Evolutionary conservation across 1,284 basidiomycete species (phyloP), one percentile per base, ranked within the genome.

Genomic region (Ustilago lituana): DNA sequence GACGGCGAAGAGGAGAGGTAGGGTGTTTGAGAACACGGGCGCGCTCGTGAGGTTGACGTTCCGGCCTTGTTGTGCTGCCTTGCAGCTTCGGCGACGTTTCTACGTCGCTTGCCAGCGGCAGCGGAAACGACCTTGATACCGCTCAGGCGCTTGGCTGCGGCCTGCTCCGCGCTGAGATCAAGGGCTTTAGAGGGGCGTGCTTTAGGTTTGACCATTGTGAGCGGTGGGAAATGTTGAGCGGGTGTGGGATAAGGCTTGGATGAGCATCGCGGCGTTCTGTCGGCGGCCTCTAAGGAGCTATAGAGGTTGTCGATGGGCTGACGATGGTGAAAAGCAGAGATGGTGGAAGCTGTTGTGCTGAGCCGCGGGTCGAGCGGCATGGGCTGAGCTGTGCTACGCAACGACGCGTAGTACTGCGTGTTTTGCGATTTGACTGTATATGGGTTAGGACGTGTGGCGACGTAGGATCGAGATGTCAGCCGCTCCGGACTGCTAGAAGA

Each of bases 191-290:
- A n/a, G 6, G 62, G 55, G 2, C 46, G 33, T 5, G 51, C 20
- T 17, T 65, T 65, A 19, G 62, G 31, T 19, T 65, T 65, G 38
- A 65, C 62, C 62, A 65, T 65, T 37, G 62, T 65, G 46, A 48
- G 56, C 51, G 27, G 19, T 2, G 62, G 39, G 29, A 20, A 35
- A 0, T 35, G 35, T 23, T 20, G 38, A 26, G 31, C 33, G 20
- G 23, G 12, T 9, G 22, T 12, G 22, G 15, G 35, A 5, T 48
- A 38, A 11, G 62, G 56, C 56, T 59, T 59, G 41, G 56, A 59
- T 1, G 51, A 49, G 62, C 62, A 65, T 59, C 51, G 40, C 43
- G 62, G 56, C 14, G 55, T 38, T 29, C 37, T 35, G 9, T 3
- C 24, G 20, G 56, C 50, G 44, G 52, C 56, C 27, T 65, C 47